phyloP scores from a whole-genome alignment of 2,329 filamentous ascomycete species.

The Amesomyces nigricolor region DNA sequence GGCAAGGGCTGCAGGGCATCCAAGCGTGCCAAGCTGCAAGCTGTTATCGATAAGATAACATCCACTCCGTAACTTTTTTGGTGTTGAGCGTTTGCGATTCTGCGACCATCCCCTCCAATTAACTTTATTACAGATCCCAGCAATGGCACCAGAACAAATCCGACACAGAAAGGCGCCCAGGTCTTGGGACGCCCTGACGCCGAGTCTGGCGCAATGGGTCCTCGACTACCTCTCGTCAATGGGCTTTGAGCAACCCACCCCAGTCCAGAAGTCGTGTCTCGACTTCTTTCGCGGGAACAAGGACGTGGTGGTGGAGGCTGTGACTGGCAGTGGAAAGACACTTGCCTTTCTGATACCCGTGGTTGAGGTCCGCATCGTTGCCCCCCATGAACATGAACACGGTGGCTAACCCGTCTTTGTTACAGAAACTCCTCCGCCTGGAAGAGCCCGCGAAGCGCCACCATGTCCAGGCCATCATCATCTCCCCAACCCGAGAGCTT shows the following conservation, averaged over 20 bases:
- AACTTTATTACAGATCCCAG: neutral
- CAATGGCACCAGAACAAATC: constrained; percentile 23
- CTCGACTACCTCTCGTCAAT: constrained; percentile 67
- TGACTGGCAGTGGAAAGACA: constrained; percentile 89
- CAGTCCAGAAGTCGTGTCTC: constrained; percentile 75
- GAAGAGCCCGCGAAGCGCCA: constrained; percentile 83
- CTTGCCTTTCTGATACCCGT: constrained; percentile 57
- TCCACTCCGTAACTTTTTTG: neutral
- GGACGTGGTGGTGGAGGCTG: constrained; percentile 74
- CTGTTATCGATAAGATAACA: no score
- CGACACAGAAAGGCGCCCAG: constrained; percentile 35
- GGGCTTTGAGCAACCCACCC: constrained; percentile 73
- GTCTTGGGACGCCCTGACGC: constrained; percentile 64
- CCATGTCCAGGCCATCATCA: constrained; percentile 83
- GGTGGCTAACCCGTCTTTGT: constrained; percentile 47
- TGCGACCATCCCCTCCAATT: no score
- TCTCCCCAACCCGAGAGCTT: constrained; percentile 89
- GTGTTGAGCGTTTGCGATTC: no score
- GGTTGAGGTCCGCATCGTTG: constrained; percentile 20
- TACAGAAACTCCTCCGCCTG: constrained; percentile 66
- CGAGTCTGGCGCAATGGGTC: constrained; percentile 69
- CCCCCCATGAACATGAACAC: constrained; percentile 47
- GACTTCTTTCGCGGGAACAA: constrained; percentile 74
- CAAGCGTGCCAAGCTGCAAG: no score
- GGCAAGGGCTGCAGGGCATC: no score